Evolutionary conservation across 106 monocot genomes (phyloP).

Genomic region (Cymbidium sinense): DNA sequence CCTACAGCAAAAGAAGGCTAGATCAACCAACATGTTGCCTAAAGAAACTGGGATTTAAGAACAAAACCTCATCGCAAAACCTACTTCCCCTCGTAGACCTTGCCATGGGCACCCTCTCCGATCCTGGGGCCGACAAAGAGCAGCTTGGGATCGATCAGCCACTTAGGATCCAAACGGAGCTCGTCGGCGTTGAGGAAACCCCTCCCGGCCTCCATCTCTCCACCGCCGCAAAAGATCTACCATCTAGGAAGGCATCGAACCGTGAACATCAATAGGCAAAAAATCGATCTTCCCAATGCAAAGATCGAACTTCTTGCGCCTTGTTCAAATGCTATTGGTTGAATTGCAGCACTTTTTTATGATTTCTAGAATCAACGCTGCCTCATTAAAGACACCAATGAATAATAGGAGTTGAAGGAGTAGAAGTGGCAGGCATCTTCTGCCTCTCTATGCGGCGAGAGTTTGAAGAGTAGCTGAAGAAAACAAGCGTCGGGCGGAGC

Average conservation of each 20-base stretch:
- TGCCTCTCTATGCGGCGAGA: background rate
- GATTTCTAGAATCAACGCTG: background rate
- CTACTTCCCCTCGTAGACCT: constrained; percentile 95
- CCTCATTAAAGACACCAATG: background rate
- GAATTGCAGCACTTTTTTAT: background rate
- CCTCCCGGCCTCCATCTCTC: constrained; percentile 55
- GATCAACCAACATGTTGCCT: background rate
- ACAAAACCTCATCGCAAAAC: constrained; percentile 10
- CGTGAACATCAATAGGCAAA: background rate
- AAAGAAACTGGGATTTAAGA: background rate
- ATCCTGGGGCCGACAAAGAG: constrained; percentile 89
- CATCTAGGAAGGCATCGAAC: constrained; percentile 18
- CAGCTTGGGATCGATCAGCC: constrained; percentile 77
- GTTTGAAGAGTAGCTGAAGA: background rate
- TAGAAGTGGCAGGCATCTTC: no score
- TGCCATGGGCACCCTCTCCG: constrained; percentile 90
- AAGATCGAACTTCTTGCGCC: background rate
- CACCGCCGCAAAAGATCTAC: constrained; percentile 15
- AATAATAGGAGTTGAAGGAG: background rate
- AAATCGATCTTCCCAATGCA: background rate
- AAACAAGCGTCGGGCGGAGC: background rate
- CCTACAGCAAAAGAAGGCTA: constrained; percentile 27
- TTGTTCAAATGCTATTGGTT: background rate
- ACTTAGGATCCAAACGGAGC: constrained; percentile 67
- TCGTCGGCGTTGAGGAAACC: constrained; percentile 42